These are phyloP conservation scores for Lactarius tabidus DNA, from an alignment of 768 basidiomycete species.

Conservation along the genomic window DNA sequence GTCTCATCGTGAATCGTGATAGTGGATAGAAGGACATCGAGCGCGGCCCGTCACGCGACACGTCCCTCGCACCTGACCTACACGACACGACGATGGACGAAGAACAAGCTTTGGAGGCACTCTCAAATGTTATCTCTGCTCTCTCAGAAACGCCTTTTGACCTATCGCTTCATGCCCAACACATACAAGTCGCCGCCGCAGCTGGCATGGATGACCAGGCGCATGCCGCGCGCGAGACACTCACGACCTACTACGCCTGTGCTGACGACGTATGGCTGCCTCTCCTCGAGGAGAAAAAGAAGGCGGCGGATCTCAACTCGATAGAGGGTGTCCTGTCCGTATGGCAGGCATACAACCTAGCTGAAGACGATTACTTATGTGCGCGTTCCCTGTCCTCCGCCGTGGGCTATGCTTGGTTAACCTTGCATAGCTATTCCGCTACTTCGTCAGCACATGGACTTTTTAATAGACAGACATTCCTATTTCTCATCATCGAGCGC, in stretches of 20 bases:
- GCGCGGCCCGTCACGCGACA: background rate
- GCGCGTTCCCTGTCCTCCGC: constrained; percentile 33
- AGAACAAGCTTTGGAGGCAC: constrained; percentile 56
- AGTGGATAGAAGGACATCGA: background rate
- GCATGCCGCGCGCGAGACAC: constrained; percentile 60
- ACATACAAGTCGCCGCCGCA: constrained; percentile 58
- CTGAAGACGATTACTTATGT: constrained; percentile 80
- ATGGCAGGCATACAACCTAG: constrained; percentile 56
- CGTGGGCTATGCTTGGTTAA: constrained; percentile 25
- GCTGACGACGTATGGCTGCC: constrained; percentile 74
- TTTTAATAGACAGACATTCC: constrained; percentile 44
- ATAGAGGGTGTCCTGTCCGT: constrained; percentile 50
- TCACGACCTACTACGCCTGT: constrained; percentile 56
- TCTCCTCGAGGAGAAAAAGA: constrained; percentile 52
- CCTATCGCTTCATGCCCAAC: constrained; percentile 58
- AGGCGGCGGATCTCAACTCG: constrained; percentile 49
- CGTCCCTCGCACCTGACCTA: background rate
- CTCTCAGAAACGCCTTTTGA: constrained; percentile 59
- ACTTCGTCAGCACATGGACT: constrained; percentile 62
- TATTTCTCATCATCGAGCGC: constrained; percentile 35
- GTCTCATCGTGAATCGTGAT: background rate
- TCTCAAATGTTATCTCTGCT: constrained; percentile 54
- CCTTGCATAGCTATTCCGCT: constrained; percentile 62
- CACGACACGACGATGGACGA: constrained; percentile 47
- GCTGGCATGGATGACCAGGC: constrained; percentile 58